These are phyloP conservation scores for Penicillium sp. DNA, from an alignment of 2,329 filamentous ascomycete genomes.

Conservation along the genomic window DNA sequence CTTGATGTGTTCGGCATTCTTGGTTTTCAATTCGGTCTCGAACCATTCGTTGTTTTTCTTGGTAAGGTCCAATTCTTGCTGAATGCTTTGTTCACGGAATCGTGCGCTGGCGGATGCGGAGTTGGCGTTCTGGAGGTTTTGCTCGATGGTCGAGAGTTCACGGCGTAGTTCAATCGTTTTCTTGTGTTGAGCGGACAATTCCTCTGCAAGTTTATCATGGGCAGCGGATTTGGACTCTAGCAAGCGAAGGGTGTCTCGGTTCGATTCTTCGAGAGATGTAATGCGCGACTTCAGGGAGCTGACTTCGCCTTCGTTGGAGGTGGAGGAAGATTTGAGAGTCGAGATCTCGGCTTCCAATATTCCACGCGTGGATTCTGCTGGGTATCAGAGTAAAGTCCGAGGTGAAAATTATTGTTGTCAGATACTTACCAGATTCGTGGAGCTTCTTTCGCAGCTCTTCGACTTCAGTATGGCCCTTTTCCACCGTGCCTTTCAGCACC, in stretches of 20 bases:
- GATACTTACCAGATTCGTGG: slow-evolving; percentile 69
- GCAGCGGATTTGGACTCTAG: slow-evolving; percentile 87
- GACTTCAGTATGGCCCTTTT: slow-evolving; percentile 80
- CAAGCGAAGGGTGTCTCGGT: slow-evolving; percentile 83
- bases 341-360: slow-evolving; percentile 80
- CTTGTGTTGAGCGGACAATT: slow-evolving; percentile 84
- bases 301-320: slow-evolving; percentile 65
- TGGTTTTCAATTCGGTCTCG: slow-evolving; percentile 86
- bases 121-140: slow-evolving; percentile 78
- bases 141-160: slow-evolving; percentile 78
- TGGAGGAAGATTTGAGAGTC: slow-evolving; percentile 71
- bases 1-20: slow-evolving; percentile 81
- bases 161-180: slow-evolving; percentile 82
- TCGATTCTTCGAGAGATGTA: slow-evolving; percentile 82
- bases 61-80: slow-evolving; percentile 86
- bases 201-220: slow-evolving; percentile 81
- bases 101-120: slow-evolving; percentile 78
- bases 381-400: slow-evolving; percentile 19
- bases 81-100: slow-evolving; percentile 84
- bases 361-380: slow-evolving; percentile 71
- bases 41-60: slow-evolving; percentile 93
- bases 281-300: slow-evolving; percentile 80
- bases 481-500: slow-evolving; percentile 75
- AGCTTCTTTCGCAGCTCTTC: slow-evolving; percentile 80
- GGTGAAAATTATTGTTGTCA: neutral